phyloP scores from a whole-genome alignment of 768 basidiomycete species.

The Fistulinella prunicolor region DNA sequence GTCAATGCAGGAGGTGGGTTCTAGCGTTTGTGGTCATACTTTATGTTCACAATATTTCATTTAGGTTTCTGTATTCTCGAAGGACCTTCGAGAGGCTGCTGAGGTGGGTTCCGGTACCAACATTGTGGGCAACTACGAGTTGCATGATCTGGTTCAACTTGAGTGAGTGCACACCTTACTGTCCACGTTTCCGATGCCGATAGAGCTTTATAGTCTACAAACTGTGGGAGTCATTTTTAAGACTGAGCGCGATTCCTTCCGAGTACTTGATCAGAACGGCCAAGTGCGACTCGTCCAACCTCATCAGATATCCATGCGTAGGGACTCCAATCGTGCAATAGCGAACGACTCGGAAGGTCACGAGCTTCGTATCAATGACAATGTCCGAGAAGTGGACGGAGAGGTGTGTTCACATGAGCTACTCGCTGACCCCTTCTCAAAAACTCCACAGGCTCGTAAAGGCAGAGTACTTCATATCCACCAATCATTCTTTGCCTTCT shows the following conservation, averaged over 20 bases:
- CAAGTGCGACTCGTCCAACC: slow-evolving; percentile 87
- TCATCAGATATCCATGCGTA: slow-evolving; percentile 91
- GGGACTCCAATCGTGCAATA: slow-evolving; percentile 76
- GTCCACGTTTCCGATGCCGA: slow-evolving; percentile 7
- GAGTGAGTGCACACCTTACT: slow-evolving; percentile 58
- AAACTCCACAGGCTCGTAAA: slow-evolving; percentile 59
- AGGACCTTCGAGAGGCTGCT: slow-evolving; percentile 95
- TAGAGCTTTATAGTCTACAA: slow-evolving; percentile 57
- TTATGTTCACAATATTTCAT: slow-evolving; percentile 4
- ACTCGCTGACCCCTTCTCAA: not conserved
- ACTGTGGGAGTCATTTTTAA: slow-evolving; percentile 98
- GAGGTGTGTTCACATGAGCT: slow-evolving; percentile 51
- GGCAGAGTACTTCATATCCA: slow-evolving; percentile 92
- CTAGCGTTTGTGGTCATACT: not conserved
- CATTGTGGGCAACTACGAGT: slow-evolving; percentile 87
- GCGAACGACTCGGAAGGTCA: slow-evolving; percentile 89
- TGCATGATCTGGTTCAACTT: slow-evolving; percentile 95
- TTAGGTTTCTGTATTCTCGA: slow-evolving; percentile 94
- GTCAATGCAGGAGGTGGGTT: slow-evolving; percentile 85
- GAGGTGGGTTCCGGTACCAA: slow-evolving; percentile 94
- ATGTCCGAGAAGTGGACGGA: slow-evolving; percentile 88
- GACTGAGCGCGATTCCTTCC: slow-evolving; percentile 93
- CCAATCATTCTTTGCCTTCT: slow-evolving; percentile 90
- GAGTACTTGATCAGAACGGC: slow-evolving; percentile 92
- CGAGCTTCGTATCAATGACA: slow-evolving; percentile 83